Conservation (phyloP, 495 filamentous ascomycete genomes). For the Xylaria curta region DNA sequence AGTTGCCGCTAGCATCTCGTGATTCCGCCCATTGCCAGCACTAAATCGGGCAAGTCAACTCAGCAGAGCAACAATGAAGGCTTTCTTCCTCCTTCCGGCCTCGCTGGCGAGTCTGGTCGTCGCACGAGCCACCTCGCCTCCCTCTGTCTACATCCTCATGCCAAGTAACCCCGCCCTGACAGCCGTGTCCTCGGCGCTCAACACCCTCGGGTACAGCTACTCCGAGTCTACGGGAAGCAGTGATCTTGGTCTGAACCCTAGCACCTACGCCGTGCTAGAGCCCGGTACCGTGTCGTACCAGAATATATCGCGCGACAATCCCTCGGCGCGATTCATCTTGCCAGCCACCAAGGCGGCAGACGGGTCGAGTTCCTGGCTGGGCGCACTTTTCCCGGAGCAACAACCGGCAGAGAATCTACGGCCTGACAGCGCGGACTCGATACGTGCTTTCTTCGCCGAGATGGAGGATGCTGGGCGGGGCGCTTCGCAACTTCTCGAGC, state of each 20-base stretch:
- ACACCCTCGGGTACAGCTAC: conserved; percentile 36
- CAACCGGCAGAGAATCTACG: background rate
- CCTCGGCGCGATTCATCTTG: conserved; percentile 38
- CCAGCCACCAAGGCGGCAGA: background rate
- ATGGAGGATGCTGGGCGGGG: conserved; percentile 7
- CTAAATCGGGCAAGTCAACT: background rate
- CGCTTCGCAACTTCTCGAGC: conserved; percentile 29
- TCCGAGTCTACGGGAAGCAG: background rate
- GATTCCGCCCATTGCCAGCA: background rate
- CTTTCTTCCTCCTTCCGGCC: conserved; percentile 14
- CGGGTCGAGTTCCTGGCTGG: conserved; percentile 1
- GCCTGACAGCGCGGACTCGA: background rate
- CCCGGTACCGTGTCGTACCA: conserved; percentile 25
- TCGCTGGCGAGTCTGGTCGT: conserved; percentile 21
- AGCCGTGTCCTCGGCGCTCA: conserved; percentile 32
- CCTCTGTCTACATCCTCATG: conserved; percentile 35
- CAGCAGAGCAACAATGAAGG: conserved; percentile 13
- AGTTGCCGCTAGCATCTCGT: background rate
- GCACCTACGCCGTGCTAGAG: conserved; percentile 34
- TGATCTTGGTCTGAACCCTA: background rate
- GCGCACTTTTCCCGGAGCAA: background rate
- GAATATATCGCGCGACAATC: conserved; percentile 28
- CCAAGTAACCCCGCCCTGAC: conserved; percentile 31
- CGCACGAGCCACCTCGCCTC: conserved; percentile 1
- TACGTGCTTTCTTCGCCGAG: conserved; percentile 22